Percentiles rank a stretch among this genome's conserved stretches.
phyloP scores from a whole-genome alignment of 2,329 filamentous ascomycete genomes.

The Sarocladium strictum region DNA sequence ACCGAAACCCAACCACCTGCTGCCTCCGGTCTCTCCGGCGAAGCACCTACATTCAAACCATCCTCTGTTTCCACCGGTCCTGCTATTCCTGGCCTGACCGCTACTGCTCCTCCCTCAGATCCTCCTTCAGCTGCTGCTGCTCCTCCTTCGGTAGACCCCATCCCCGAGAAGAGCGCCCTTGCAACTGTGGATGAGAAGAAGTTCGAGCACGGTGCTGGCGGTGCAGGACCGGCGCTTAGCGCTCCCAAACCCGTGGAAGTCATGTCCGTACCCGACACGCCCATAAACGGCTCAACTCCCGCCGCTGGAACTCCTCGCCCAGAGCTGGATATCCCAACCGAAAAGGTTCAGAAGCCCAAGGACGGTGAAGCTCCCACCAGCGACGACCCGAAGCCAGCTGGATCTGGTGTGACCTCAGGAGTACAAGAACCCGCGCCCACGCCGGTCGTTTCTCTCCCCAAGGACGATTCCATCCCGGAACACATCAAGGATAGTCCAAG shows the following conservation, averaged over 20 bases:
- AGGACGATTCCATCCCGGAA: conserved; percentile 13
- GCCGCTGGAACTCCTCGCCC: conserved; percentile 28
- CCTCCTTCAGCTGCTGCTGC: neutral
- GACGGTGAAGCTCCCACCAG: neutral
- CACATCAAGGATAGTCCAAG: conserved; percentile 12
- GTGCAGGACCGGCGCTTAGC: conserved; percentile 14
- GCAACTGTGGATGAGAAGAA: conserved; percentile 5
- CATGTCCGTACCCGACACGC: conserved; percentile 29
- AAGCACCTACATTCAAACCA: neutral
- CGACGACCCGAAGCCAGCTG: conserved; percentile 2
- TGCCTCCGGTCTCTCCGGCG: neutral
- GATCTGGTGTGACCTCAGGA: conserved; percentile 19
- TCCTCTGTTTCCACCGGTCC: neutral
- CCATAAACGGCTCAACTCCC: conserved; percentile 24
- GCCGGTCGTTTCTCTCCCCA: conserved; percentile 16
- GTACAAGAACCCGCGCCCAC: conserved; percentile 17
- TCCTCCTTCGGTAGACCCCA: neutral
- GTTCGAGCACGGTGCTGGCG: conserved; percentile 11
- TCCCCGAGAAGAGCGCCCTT: neutral
- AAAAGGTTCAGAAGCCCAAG: conserved; percentile 7
- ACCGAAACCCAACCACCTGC: neutral
- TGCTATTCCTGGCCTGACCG: neutral
- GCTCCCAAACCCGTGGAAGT: conserved; percentile 30
- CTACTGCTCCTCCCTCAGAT: neutral
- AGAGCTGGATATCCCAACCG: conserved; percentile 23